Base-by-base conservation (phyloP, 345 rosid genomes). In the Viola odorata region DNA sequence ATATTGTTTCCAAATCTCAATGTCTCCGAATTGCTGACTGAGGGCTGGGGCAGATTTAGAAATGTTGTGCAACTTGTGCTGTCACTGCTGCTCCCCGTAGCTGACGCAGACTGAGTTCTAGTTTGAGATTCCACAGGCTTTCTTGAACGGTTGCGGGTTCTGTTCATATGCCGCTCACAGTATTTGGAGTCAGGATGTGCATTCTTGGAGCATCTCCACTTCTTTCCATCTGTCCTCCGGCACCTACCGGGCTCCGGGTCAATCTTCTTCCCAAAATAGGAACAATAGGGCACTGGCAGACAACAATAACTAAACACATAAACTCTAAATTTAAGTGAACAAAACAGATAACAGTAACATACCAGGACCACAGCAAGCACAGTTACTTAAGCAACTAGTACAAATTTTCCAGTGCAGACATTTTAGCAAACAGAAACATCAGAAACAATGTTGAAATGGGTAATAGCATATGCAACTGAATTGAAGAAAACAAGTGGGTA, bases 141-240 rank as follows among this genome's bases (percentile, higher is more conserved):
- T 80, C 81, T 80, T 80, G 84, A 80, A 80, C 84, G 84, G 75
- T 77, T 66, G 53, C 81, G 78, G 73, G 77, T 72, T 42, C 84
- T 65, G 63, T 80, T 74, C 81, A 77, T 80, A 72, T 80, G 84
- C 62, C 84, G 79, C 69, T 80, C 84, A 72, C 84, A 80, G 37
- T 80, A 80, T 67, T 80, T 80, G 77, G 85, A 77, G 80, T 75
- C 80, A 0, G 86, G 84, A 69, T 86, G 80, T 50, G 89, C 95
- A 69, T 87, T 91, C 63, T 86, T 89, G 3, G 96, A 86, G 79
- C 96, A 89, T 82, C 96, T 82, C 96, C 96, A 89, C 70, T 89
- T 89, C 84, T 89, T 89, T 9, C 96, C 96, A 58, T 88, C 96
- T 0, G 92, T 85, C 73, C 96, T 86, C 63, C 89, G 78, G 53